These are phyloP conservation scores for Eragrostis curvula DNA, from an alignment of 176 grass and related monocot species.

Conservation along the genomic window DNA sequence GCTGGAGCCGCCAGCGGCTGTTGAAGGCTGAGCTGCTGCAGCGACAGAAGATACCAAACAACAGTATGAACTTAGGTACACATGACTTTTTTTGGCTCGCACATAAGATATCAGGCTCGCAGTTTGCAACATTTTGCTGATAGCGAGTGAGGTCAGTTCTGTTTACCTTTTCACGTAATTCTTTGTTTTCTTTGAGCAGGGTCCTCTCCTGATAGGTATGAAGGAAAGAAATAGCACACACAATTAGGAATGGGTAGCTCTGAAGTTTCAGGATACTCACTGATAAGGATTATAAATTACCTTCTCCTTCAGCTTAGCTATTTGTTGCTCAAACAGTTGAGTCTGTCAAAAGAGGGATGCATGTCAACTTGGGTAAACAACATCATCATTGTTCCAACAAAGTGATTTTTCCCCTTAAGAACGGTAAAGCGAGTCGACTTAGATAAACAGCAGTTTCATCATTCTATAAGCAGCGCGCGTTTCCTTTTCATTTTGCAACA, in stretches of 20 bases:
- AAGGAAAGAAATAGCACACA: neutral
- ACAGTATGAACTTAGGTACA: neutral
- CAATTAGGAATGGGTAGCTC: neutral
- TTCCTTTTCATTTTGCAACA: neutral
- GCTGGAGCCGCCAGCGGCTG: neutral
- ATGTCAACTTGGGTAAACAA: conserved; percentile 20
- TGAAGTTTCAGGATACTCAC: neutral
- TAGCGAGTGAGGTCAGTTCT: neutral
- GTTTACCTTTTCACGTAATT: conserved; percentile 55
- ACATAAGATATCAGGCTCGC: conserved; percentile 31
- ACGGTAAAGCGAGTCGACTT: conserved; percentile 8
- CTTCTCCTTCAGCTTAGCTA: conserved; percentile 68
- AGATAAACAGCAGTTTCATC: neutral
- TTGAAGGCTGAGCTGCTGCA: conserved; percentile 39
- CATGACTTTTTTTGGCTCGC: neutral
- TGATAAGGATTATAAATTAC: conserved; percentile 31
- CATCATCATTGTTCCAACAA: neutral
- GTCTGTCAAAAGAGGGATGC: conserved; percentile 43
- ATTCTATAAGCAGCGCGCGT: neutral
- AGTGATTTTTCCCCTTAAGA: neutral
- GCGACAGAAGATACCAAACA: neutral
- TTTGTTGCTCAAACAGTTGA: conserved; percentile 58
- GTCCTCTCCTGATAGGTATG: conserved; percentile 47
- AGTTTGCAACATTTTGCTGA: neutral
- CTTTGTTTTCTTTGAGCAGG: conserved; percentile 53